These are phyloP conservation scores for Phytophthora tubulina DNA, from an alignment of 352 stramenopile species.

Conservation along the genomic window DNA sequence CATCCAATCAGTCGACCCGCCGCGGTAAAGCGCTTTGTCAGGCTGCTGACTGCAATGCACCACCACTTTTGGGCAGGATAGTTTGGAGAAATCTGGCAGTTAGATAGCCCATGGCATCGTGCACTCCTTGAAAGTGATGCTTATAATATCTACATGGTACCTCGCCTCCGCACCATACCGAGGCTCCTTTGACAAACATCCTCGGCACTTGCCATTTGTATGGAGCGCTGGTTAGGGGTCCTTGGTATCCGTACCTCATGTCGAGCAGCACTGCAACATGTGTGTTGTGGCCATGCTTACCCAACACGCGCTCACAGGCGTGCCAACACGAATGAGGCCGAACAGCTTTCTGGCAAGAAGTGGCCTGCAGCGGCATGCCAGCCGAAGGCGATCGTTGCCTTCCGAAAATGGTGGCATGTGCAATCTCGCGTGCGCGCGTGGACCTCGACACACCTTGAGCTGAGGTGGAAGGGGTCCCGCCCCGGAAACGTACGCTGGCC, in stretches of 20 bases:
- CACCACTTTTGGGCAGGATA: neutral
- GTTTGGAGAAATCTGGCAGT: too few species aligned
- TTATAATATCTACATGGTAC: neutral
- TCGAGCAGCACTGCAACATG: neutral
- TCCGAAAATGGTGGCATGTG: slow-evolving; percentile 17
- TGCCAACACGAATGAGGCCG: slow-evolving; percentile 21
- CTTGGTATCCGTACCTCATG: slow-evolving; percentile 21
- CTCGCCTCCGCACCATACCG: neutral
- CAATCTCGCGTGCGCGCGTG: slow-evolving; percentile 35
- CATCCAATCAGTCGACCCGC: slow-evolving; percentile 2
- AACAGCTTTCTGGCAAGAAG: slow-evolving; percentile 18
- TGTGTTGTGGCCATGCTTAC: slow-evolving; percentile 13
- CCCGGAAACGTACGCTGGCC: slow-evolving; percentile 5
- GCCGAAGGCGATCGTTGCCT: neutral
- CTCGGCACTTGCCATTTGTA: slow-evolving; percentile 19
- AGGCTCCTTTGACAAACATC: slow-evolving; percentile 9
- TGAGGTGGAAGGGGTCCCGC: neutral
- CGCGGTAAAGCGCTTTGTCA: slow-evolving; percentile 3
- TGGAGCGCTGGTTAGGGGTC: slow-evolving; percentile 32
- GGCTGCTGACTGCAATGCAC: neutral
- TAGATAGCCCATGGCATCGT: too few species aligned
- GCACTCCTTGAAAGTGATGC: neutral
- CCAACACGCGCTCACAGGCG: slow-evolving; percentile 15
- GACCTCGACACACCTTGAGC: slow-evolving; percentile 15
- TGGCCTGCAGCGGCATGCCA: slow-evolving; percentile 5